Conservation (phyloP, 2,329 filamentous ascomycete genomes). For the Colletotrichum destructivum region DNA sequence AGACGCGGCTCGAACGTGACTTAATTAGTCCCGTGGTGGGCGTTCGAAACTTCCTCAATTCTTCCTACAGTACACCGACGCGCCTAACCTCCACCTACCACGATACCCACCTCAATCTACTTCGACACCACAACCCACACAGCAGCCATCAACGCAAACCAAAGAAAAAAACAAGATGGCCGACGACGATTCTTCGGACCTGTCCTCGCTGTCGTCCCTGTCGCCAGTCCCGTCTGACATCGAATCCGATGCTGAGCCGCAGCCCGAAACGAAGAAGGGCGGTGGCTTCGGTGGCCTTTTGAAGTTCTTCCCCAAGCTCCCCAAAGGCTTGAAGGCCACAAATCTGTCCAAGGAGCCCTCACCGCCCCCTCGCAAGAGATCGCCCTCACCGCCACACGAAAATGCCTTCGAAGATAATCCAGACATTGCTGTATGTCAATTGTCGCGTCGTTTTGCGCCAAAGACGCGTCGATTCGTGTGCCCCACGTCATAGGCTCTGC, state of each 20-base stretch:
- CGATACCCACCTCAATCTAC: slow-evolving; percentile 45
- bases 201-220: slow-evolving; percentile 70
- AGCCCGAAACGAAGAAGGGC: slow-evolving; percentile 63
- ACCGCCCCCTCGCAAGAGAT: slow-evolving; percentile 82
- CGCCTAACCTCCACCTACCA: slow-evolving; percentile 46
- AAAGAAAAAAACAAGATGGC: slow-evolving; percentile 60
- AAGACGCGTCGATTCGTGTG: slow-evolving; percentile 71
- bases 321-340: slow-evolving; percentile 58
- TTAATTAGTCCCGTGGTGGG: slow-evolving; percentile 42
- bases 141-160: slow-evolving; percentile 17
- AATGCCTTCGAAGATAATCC: slow-evolving; percentile 91
- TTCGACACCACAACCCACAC: slow-evolving; percentile 7
- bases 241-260: slow-evolving; percentile 68
- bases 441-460: slow-evolving; percentile 56
- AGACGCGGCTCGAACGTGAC: slow-evolving; percentile 43
- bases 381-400: slow-evolving; percentile 91
- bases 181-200: slow-evolving; percentile 75
- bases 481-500: slow-evolving; percentile 50
- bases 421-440: slow-evolving; percentile 86
- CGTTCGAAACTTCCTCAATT: slow-evolving; percentile 39
- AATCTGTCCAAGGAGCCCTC: slow-evolving; percentile 70
- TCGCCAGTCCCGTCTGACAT: slow-evolving; percentile 62
- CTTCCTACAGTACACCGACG: slow-evolving; percentile 35
- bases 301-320: slow-evolving; percentile 76
- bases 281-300: slow-evolving; percentile 74